phyloP scores from a whole-genome alignment of 176 grass and related monocot species.

The Themeda triandra region DNA sequence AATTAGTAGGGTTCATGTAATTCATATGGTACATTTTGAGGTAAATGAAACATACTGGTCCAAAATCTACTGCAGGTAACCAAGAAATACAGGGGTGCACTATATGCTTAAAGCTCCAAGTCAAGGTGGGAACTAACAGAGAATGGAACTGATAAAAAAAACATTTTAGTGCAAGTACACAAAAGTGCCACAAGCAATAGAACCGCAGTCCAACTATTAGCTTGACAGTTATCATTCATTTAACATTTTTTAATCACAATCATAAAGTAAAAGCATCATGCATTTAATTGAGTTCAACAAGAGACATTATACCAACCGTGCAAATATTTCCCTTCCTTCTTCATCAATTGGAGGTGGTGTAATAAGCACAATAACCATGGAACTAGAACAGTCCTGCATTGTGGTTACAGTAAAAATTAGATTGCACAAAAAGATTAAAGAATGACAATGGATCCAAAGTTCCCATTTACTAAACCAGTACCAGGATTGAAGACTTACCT shows the following conservation, averaged over 20 bases:
- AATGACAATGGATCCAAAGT: not conserved
- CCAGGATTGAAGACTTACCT: not conserved
- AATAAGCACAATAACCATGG: constrained; percentile 68
- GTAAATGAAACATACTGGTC: not conserved
- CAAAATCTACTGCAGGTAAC: not conserved
- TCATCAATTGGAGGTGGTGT: constrained; percentile 83
- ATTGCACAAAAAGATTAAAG: not conserved
- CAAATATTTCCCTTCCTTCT: constrained; percentile 68
- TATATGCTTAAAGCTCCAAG: not conserved
- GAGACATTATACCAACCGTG: constrained; percentile 46
- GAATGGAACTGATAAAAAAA: not conserved
- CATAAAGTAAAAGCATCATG: not conserved
- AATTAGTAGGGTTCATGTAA: not conserved
- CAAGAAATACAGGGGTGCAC: not conserved
- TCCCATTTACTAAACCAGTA: not conserved
- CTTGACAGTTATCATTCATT: not conserved
- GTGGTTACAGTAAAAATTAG: constrained; percentile 16
- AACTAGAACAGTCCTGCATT: constrained; percentile 55
- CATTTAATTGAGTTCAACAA: constrained; percentile 10
- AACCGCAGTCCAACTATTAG: not conserved
- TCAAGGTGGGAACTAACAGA: not conserved
- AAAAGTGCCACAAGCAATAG: not conserved
- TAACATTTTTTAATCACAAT: not conserved
- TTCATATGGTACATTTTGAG: not conserved
- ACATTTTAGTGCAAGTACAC: not conserved